A percentile compares a stretch with the other conserved stretches of the same genome.
Conservation (phyloP, 306 rosid genomes). For the Acacia acuminata region DNA sequence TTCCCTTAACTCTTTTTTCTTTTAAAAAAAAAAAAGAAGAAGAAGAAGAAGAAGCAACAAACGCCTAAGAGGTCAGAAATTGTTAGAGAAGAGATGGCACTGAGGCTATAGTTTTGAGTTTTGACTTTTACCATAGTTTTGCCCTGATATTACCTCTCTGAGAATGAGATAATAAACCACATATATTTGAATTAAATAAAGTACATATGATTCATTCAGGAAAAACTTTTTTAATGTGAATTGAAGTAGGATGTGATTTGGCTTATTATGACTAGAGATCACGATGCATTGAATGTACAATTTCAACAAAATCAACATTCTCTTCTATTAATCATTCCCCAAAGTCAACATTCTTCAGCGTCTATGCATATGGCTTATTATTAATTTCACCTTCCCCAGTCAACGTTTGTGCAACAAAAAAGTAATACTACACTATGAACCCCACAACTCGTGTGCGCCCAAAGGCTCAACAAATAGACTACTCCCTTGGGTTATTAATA, state of each 20-base stretch:
- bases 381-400: neutral
- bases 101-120: neutral
- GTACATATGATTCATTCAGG: neutral
- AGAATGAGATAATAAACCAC: neutral
- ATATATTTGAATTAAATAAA: neutral
- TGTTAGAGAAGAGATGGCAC: neutral
- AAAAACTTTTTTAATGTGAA: no score
- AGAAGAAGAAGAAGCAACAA: neutral
- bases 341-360: neutral
- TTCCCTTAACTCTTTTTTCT: no score
- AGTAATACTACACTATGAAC: neutral
- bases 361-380: neutral
- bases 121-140: neutral
- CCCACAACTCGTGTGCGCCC: neutral
- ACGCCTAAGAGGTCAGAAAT: neutral
- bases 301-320: constrained; percentile 8
- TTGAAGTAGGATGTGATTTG: no score
- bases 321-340: neutral
- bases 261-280: neutral
- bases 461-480: neutral
- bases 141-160: neutral
- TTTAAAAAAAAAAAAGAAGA: no score
- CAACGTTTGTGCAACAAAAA: neutral
- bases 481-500: no score
- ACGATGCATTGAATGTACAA: constrained; percentile 17